Conservation (phyloP, 805 yeast genomes). For the Schizosaccharomyces lindneri region DNA sequence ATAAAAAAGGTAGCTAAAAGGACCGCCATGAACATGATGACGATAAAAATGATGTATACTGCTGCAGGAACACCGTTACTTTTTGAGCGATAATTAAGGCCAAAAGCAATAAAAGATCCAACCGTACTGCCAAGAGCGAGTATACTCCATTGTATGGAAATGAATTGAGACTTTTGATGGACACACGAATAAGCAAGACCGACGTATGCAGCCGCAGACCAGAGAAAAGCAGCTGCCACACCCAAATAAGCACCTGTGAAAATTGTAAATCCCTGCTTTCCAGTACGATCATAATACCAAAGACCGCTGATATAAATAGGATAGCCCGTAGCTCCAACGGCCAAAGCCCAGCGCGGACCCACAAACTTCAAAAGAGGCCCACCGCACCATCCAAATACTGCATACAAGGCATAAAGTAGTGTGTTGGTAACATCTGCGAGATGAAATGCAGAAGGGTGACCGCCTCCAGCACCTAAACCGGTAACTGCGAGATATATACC, state of each 20-base stretch:
- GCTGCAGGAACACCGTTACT: not conserved
- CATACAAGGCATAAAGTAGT: not conserved
- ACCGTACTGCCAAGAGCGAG: not conserved
- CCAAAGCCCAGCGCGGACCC: not conserved
- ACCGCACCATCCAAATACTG: not conserved
- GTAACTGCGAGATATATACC: not conserved
- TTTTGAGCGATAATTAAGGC: not conserved
- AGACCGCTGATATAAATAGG: not conserved
- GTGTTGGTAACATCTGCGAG: not conserved
- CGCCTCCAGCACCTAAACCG: slow-evolving; percentile 1
- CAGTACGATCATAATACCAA: not conserved
- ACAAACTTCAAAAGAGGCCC: not conserved
- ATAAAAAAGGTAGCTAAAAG: not conserved
- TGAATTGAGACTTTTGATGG: not conserved
- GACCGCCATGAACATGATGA: not conserved
- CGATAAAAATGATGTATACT: not conserved
- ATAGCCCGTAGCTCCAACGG: not conserved
- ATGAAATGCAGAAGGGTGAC: not conserved
- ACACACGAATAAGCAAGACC: not conserved
- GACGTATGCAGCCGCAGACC: not conserved
- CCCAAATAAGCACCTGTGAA: not conserved
- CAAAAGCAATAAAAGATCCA: not conserved
- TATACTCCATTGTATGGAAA: not conserved
- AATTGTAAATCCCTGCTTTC: not conserved
- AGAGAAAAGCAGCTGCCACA: not conserved